phyloP scores from a whole-genome alignment of 176 grass and related monocot genomes.

The Lolium perenne region DNA sequence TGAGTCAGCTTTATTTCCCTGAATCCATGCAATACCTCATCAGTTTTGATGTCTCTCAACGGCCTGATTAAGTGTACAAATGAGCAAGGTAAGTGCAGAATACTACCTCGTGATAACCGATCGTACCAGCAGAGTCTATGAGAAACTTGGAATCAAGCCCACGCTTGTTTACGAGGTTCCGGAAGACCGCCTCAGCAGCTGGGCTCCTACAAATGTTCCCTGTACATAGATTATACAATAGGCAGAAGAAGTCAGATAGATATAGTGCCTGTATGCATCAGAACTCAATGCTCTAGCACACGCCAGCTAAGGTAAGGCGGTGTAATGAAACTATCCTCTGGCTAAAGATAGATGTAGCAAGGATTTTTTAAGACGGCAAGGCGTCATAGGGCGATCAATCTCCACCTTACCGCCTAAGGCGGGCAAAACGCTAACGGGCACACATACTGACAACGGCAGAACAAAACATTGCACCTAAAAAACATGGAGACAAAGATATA shows the following conservation, averaged over 20 bases:
- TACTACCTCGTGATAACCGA: conserved; percentile 88
- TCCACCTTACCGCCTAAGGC: too few species aligned
- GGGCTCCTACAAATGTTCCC: conserved; percentile 98
- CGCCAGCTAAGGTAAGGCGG: background rate
- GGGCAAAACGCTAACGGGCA: too few species aligned
- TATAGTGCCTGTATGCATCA: background rate
- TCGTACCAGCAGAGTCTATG: conserved; percentile 94
- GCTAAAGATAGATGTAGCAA: too few species aligned
- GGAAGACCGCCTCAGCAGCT: conserved; percentile 88
- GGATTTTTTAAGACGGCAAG: too few species aligned
- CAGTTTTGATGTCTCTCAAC: conserved; percentile 11
- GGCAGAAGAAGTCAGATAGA: conserved; percentile 16
- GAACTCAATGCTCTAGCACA: background rate
- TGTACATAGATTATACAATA: conserved; percentile 40
- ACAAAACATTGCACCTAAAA: too few species aligned
- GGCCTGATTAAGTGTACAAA: background rate
- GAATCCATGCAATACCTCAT: background rate
- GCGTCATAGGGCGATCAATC: too few species aligned
- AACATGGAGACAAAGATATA: too few species aligned
- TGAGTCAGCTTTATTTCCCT: conserved; percentile 82
- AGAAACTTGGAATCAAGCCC: conserved; percentile 67
- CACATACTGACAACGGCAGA: too few species aligned
- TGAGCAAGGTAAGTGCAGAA: conserved; percentile 10
- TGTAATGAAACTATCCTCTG: background rate
- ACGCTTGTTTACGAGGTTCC: conserved; percentile 69